Evolutionary conservation across 1,284 basidiomycete species (phyloP).

Genomic region (Puccinia triticina): DNA sequence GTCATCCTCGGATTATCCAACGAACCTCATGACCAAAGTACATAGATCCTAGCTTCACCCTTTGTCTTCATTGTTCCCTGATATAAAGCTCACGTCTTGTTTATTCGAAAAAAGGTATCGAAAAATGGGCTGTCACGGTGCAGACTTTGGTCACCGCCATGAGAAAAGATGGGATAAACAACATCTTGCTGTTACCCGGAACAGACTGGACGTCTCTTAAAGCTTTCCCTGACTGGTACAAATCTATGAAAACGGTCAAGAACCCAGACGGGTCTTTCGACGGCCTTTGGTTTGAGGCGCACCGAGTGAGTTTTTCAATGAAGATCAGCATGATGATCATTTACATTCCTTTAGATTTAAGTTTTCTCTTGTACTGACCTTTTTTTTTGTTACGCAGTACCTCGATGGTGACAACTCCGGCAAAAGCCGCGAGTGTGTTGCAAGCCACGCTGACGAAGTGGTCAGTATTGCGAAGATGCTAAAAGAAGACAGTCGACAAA

Average conservation of each 20-base stretch:
- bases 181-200: constrained; percentile 22
- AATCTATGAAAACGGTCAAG: constrained; percentile 11
- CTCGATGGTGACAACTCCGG: constrained; percentile 39
- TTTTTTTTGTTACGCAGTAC: not conserved
- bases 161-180: not conserved
- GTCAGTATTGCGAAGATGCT: not conserved
- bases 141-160: constrained; percentile 8
- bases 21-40: constrained; percentile 28
- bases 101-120: not conserved
- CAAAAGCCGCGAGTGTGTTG: not conserved
- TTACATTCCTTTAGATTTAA: too few species aligned
- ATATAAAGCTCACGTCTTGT: too few species aligned
- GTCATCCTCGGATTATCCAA: constrained; percentile 25
- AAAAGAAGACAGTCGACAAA: constrained; percentile 17
- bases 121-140: constrained; percentile 10
- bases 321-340: not conserved
- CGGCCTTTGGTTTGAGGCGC: constrained; percentile 27
- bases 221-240: constrained; percentile 24
- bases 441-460: constrained; percentile 19
- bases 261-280: constrained; percentile 33
- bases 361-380: too few species aligned
- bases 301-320: constrained; percentile 22
- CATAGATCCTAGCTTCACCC: too few species aligned
- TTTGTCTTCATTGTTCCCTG: not conserved
- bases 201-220: not conserved